Conservation (phyloP, 1,284 basidiomycete species). For the Irpex rosettiformis region DNA sequence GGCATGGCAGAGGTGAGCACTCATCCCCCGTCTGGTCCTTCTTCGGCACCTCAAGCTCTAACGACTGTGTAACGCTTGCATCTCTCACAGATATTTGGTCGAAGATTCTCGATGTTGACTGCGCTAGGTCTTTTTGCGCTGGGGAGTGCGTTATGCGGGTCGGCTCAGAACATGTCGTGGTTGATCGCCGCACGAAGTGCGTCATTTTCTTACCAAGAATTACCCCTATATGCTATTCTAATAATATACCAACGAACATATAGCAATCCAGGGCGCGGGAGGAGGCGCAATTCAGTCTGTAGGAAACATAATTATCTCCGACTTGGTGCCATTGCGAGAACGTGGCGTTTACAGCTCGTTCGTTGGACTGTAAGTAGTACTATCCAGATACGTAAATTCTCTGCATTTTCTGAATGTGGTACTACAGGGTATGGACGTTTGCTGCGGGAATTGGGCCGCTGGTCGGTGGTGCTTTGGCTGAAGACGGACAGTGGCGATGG, state of each 20-base stretch:
- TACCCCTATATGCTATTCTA: background rate
- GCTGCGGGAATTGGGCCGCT: constrained; percentile 25
- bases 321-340: constrained; percentile 42
- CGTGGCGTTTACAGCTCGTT: constrained; percentile 9
- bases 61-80: background rate
- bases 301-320: constrained; percentile 39
- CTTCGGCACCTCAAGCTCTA: background rate
- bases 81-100: constrained; percentile 32
- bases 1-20: constrained; percentile 29
- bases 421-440: constrained; percentile 31
- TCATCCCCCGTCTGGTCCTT: constrained; percentile 16
- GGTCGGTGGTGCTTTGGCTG: constrained; percentile 10
- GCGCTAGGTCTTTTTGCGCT: constrained; percentile 38
- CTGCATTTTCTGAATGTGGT: background rate
- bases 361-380: constrained; percentile 26
- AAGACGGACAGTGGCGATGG: constrained; percentile 14
- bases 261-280: constrained; percentile 46
- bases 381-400: constrained; percentile 25
- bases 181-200: constrained; percentile 39
- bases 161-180: constrained; percentile 37
- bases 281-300: constrained; percentile 42
- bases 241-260: background rate
- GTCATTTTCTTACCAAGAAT: constrained; percentile 3
- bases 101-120: constrained; percentile 34
- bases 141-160: constrained; percentile 39